Evolutionary conservation across 208 protist genomes (phyloP), one percentile per base, ranked within the genome.

Genomic region (Leishmania lainsoni): DNA sequence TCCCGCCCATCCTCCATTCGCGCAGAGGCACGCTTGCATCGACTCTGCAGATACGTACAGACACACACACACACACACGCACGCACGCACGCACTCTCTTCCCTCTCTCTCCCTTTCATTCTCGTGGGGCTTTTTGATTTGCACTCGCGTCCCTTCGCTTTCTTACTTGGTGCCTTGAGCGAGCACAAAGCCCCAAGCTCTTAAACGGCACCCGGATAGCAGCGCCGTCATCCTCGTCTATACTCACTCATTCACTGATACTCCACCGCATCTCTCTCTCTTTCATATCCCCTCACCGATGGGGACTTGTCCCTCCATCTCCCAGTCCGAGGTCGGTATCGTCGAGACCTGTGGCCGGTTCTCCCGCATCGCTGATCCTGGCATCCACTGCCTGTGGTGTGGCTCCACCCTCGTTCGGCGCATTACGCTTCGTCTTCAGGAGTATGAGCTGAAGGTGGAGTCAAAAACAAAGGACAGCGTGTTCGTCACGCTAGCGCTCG

Each of bases 381-480:
- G 94, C 52, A 89, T 85, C 29, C 79, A 92, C 42, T 96, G 89
- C 81, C 22, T 95, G n/a, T 65, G 86, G 17, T 91, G 88, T 65
- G 89, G 90, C 68, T 84, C 83, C 10, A 32, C 10, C 14, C 58
- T 86, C n/a, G 91, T 88, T 22, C 42, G 9, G 3, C 58, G 35
- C 26, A 51, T 97, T 56, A 86, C 91, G 1, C 39, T 95, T 22
- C 86, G 91, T 58, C 84, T 94, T 61, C 73, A 79, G 45, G 88
- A 94, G 80, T 73, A 88, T 66, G 49, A 83, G 9, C 63, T 90
- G 54, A 80, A 51, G 3, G 61, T 94, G 14, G 77, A 93, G 42
- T 94, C 92, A 17, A 97, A 97, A 74, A 96, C 92, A n/a, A 95
- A 95, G 73, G 94, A 96, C 86, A 97, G 96, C 81, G 93, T 95